These are phyloP conservation scores for Linum trigynum DNA, from an alignment of 345 rosid species.

Conservation along the genomic window DNA sequence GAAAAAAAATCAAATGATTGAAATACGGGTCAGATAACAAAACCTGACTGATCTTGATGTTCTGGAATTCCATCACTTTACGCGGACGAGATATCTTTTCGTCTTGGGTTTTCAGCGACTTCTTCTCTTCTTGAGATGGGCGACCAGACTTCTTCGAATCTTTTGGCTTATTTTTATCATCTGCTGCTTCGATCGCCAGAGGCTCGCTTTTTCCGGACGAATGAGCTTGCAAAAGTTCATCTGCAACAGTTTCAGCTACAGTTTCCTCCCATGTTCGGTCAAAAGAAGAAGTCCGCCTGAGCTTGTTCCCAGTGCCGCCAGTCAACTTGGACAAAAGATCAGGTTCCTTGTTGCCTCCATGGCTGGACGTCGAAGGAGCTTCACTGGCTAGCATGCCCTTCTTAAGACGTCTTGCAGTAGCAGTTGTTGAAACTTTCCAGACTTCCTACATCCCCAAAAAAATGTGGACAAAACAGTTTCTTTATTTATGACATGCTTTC, in stretches of 20 bases:
- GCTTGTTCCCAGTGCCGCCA: conserved; percentile 43
- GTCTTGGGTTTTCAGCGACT: conserved; percentile 61
- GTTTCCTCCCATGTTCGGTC: conserved; percentile 85
- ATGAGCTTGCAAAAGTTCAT: conserved; percentile 71
- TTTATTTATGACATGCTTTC: background rate
- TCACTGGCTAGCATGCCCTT: conserved; percentile 57
- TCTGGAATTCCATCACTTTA: conserved; percentile 81
- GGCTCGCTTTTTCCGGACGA: conserved; percentile 40
- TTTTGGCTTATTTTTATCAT: conserved; percentile 61
- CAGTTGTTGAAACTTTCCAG: conserved; percentile 93
- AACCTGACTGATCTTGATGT: conserved; percentile 96
- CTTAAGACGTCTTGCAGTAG: conserved; percentile 72
- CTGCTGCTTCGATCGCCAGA: conserved; percentile 50
- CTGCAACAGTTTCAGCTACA: conserved; percentile 80
- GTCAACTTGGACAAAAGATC: conserved; percentile 45
- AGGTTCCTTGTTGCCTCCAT: conserved; percentile 40
- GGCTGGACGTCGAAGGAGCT: conserved; percentile 44
- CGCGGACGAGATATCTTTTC: conserved; percentile 87
- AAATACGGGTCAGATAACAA: conserved; percentile 10
- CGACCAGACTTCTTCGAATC: conserved; percentile 76
- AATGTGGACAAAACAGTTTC: conserved; percentile 4
- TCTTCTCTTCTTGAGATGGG: conserved; percentile 81
- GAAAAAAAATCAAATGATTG: conserved; percentile 2
- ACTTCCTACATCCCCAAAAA: conserved; percentile 51
- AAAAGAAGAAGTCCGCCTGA: conserved; percentile 83